phyloP scores from a whole-genome alignment of 768 basidiomycete species.

The Goffeauzyma gilvescens region DNA sequence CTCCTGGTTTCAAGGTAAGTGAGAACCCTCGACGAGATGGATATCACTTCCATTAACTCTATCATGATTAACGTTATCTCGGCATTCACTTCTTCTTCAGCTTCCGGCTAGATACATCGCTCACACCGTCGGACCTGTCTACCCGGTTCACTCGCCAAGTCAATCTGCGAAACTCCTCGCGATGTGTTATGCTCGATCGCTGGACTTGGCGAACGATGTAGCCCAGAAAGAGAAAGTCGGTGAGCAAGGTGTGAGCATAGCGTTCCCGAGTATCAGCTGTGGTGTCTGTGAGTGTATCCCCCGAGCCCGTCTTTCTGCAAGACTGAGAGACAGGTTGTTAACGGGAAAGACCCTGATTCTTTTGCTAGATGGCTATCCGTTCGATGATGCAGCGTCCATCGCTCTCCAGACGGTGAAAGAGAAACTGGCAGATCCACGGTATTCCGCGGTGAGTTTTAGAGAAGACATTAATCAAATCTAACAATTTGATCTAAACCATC shows the following conservation, averaged over 20 bases:
- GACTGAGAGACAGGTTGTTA: background rate
- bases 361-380: conserved; percentile 31
- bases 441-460: conserved; percentile 10
- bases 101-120: conserved; percentile 28
- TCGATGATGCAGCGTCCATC: conserved; percentile 29
- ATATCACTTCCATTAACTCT: background rate
- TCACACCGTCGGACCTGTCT: conserved; percentile 34
- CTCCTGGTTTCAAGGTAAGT: conserved; percentile 28
- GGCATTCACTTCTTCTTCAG: conserved; percentile 12
- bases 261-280: conserved; percentile 31
- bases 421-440: conserved; percentile 16
- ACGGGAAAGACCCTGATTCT: too few species aligned
- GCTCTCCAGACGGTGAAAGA: conserved; percentile 24
- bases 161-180: conserved; percentile 16
- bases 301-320: background rate
- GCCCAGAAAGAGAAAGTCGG: background rate
- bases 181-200: conserved; percentile 27
- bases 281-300: conserved; percentile 24
- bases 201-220: conserved; percentile 17
- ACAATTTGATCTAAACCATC: background rate
- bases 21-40: background rate
- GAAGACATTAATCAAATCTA: background rate
- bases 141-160: conserved; percentile 12
- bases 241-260: conserved; percentile 24
- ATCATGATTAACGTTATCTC: background rate